Evolutionary conservation across 345 rosid species (phyloP).

Genomic region (Luvunga scandens): DNA sequence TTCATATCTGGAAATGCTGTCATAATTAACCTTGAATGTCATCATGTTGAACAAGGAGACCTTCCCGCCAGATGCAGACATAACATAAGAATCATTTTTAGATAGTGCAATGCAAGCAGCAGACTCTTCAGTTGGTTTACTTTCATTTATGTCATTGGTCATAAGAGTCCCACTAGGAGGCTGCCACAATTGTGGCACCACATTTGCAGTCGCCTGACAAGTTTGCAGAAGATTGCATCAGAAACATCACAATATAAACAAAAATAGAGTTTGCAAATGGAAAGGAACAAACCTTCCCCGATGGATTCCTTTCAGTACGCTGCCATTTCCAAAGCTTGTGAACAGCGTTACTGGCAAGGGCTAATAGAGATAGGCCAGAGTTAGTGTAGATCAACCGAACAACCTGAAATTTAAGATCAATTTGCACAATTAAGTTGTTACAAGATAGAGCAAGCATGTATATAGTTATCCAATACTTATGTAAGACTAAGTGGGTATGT

Average conservation of each 20-base stretch:
- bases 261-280: not conserved
- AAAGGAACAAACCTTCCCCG: constrained; percentile 44
- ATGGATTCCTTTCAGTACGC: constrained; percentile 51
- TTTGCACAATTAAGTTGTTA: not conserved
- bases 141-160: constrained; percentile 68
- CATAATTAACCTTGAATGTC: constrained; percentile 68
- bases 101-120: constrained; percentile 85
- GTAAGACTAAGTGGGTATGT: not conserved
- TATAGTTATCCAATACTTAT: not conserved
- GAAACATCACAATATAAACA: not conserved
- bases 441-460: not conserved
- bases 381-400: constrained; percentile 53
- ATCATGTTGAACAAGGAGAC: constrained; percentile 84
- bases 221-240: constrained; percentile 10
- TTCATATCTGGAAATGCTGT: not conserved
- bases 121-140: constrained; percentile 55
- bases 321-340: constrained; percentile 80
- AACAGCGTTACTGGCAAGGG: constrained; percentile 53
- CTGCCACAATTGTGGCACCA: constrained; percentile 74
- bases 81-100: constrained; percentile 85
- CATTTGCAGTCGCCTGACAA: constrained; percentile 60
- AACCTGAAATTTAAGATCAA: constrained; percentile 35
- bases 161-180: constrained; percentile 70
- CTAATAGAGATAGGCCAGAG: constrained; percentile 57
- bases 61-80: constrained; percentile 91